These are phyloP conservation scores for Fusarium stilboides DNA, from an alignment of 2,329 filamentous ascomycete species.

Conservation along the genomic window DNA sequence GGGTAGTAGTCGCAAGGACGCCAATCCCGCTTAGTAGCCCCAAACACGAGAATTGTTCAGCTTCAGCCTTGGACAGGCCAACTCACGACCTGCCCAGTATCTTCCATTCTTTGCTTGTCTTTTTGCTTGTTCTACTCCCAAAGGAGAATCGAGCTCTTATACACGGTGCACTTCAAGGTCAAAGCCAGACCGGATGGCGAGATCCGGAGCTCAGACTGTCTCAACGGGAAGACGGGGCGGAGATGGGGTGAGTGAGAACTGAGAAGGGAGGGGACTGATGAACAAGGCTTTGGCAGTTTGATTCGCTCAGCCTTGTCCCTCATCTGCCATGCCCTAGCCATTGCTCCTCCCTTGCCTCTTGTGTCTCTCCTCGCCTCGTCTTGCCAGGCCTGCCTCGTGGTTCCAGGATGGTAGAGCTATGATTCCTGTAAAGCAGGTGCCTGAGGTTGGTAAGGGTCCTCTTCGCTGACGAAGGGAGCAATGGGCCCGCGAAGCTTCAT, in stretches of 20 bases:
- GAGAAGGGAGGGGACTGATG: conserved; percentile 33
- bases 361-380: conserved; percentile 41
- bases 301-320: conserved; percentile 49
- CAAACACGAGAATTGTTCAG: conserved; percentile 37
- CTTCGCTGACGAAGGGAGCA: conserved; percentile 29
- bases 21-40: conserved; percentile 39
- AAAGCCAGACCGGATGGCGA: conserved; percentile 41
- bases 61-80: conserved; percentile 44
- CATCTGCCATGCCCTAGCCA: conserved; percentile 26
- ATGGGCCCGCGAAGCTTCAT: conserved; percentile 30
- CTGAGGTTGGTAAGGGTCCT: conserved; percentile 36
- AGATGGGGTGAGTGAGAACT: conserved; percentile 38
- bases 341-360: conserved; percentile 36
- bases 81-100: conserved; percentile 26
- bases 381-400: conserved; percentile 46
- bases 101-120: conserved; percentile 16
- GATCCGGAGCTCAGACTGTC: conserved; percentile 41
- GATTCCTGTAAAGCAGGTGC: conserved; percentile 23
- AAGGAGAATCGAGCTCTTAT: conserved; percentile 22
- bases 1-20: conserved; percentile 26
- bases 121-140: conserved; percentile 11
- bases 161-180: conserved; percentile 35
- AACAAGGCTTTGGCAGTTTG: conserved; percentile 43
- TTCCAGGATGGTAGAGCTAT: conserved; percentile 43
- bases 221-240: conserved; percentile 34